A percentile compares a stretch with the other conserved stretches of the same genome.
Conservation (phyloP, 768 basidiomycete genomes). For the Rhizopogon vulgaris region DNA sequence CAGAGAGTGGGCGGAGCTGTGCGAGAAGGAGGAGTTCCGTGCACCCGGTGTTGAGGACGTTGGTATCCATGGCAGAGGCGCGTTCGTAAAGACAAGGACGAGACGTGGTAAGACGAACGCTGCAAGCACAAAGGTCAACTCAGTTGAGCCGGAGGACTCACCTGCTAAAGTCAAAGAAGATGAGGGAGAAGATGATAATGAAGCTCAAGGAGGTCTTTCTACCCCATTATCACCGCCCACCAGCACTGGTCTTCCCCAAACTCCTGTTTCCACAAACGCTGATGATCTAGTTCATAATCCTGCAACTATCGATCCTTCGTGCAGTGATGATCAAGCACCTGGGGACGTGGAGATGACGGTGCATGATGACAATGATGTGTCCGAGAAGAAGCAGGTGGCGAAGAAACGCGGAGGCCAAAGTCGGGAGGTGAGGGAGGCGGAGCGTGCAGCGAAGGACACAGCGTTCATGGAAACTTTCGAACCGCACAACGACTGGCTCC, state of each 20-base stretch:
- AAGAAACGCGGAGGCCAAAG: slow-evolving; percentile 38
- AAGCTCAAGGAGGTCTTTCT: background rate
- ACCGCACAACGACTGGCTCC: slow-evolving; percentile 74
- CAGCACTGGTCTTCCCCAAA: slow-evolving; percentile 16
- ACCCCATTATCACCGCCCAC: slow-evolving; percentile 24
- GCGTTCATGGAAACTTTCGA: slow-evolving; percentile 68
- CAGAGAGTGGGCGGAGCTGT: slow-evolving; percentile 82
- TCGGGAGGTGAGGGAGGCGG: slow-evolving; percentile 39
- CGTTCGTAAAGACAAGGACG: slow-evolving; percentile 27
- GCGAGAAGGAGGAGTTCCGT: slow-evolving; percentile 62
- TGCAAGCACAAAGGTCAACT: slow-evolving; percentile 31
- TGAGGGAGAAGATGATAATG: slow-evolving; percentile 13
- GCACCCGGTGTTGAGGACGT: slow-evolving; percentile 70
- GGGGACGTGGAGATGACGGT: slow-evolving; percentile 6
- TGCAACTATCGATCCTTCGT: slow-evolving; percentile 1
- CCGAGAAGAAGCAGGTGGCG: slow-evolving; percentile 29
- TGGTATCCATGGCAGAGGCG: slow-evolving; percentile 43
- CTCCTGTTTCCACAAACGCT: slow-evolving; percentile 11
- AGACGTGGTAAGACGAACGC: slow-evolving; percentile 40
- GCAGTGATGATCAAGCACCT: background rate
- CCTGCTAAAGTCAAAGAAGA: slow-evolving; percentile 42
- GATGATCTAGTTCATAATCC: slow-evolving; percentile 3
- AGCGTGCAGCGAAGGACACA: slow-evolving; percentile 36
- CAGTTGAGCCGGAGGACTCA: slow-evolving; percentile 37
- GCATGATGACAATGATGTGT: slow-evolving; percentile 18